Evolutionary conservation across 208 protist genomes (phyloP).

Genomic region (Angomonas ambiguus): DNA sequence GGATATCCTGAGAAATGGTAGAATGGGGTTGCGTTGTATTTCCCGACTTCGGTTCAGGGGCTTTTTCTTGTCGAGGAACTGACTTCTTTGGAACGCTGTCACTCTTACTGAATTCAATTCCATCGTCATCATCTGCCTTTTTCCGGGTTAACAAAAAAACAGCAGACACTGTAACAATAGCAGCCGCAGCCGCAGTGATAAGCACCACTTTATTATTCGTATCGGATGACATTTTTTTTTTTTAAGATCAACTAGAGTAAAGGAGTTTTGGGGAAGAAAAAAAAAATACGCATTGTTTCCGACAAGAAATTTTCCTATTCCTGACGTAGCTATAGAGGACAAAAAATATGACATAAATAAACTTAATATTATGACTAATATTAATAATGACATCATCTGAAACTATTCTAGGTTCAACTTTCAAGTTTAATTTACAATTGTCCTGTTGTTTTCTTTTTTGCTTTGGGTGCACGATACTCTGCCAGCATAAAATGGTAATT

Average conservation of each 20-base stretch:
- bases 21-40: neutral
- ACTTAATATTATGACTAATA: neutral
- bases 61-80: neutral
- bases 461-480: too few relatives aligned
- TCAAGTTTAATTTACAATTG: neutral
- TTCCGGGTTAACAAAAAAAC: neutral
- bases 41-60: neutral
- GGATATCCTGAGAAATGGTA: constrained; percentile 3
- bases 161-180: neutral
- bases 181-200: neutral
- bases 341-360: too few relatives aligned
- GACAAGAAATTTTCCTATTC: too few relatives aligned
- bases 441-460: too few relatives aligned
- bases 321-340: too few relatives aligned
- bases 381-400: neutral
- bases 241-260: neutral
- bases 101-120: constrained; percentile 12
- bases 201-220: constrained; percentile 5
- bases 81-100: neutral
- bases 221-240: constrained; percentile 8
- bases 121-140: neutral
- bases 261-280: constrained; percentile 4
- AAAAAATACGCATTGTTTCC: too few relatives aligned
- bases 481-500: too few relatives aligned
- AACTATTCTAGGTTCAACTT: neutral